These are phyloP conservation scores for Chaetomium sp. DNA, from an alignment of 2,329 filamentous ascomycete species.

Conservation along the genomic window DNA sequence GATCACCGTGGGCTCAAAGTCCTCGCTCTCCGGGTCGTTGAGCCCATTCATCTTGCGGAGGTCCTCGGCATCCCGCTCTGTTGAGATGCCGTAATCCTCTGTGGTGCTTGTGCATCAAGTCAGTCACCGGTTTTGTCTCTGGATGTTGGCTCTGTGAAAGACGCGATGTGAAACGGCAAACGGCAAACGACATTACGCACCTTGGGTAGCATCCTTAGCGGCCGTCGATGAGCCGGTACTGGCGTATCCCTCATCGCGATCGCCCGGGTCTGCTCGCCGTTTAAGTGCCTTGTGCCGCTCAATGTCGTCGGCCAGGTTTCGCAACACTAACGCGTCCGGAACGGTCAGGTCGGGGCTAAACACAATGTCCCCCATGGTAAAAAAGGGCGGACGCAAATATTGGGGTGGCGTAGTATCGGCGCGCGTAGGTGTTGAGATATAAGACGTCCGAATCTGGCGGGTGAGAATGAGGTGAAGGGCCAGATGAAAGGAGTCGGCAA, in stretches of 20 bases:
- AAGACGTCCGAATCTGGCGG: background rate
- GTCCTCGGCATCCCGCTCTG: conserved; percentile 2
- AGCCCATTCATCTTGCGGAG: background rate
- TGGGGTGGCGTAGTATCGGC: background rate
- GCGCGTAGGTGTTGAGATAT: background rate
- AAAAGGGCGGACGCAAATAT: background rate
- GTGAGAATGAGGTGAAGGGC: too few species aligned
- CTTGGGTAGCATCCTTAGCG: background rate
- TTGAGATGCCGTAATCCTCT: conserved; percentile 2
- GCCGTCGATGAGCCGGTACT: background rate
- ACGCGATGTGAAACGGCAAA: background rate
- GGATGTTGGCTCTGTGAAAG: background rate
- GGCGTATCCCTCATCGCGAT: conserved; percentile 1
- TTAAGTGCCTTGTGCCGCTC: conserved; percentile 1
- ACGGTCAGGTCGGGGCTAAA: conserved; percentile 1
- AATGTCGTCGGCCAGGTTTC: conserved; percentile 6
- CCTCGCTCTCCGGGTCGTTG: conserved; percentile 1
- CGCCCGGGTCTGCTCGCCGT: background rate
- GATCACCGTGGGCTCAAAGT: conserved; percentile 3
- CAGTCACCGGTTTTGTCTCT: background rate
- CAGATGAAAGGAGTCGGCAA: too few species aligned
- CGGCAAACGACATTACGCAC: background rate
- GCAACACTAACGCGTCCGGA: background rate
- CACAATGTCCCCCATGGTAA: background rate
- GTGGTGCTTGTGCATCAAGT: background rate